Percentiles rank a stretch among this genome's conserved stretches.
phyloP scores from a whole-genome alignment of 2,329 filamentous ascomycete species.

The Cordyceps militaris region DNA sequence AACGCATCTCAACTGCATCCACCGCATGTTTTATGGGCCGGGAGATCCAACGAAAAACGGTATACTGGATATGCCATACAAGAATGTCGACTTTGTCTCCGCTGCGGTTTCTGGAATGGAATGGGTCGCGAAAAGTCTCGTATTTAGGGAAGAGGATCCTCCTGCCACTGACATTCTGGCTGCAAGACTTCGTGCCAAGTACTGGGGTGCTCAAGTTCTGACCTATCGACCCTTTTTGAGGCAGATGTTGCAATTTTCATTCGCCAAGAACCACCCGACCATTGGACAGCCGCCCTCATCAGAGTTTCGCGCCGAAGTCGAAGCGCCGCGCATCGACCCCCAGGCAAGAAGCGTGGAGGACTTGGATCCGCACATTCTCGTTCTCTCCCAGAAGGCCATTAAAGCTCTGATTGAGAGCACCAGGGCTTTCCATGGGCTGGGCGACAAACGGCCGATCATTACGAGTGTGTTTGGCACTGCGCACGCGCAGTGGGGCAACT shows the following conservation, averaged over 20 bases:
- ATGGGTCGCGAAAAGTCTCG: conserved; percentile 44
- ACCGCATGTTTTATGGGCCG: conserved; percentile 48
- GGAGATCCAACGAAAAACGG: conserved; percentile 27
- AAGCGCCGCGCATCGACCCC: conserved; percentile 31
- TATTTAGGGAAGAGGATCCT: conserved; percentile 59
- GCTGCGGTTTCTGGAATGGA: conserved; percentile 34
- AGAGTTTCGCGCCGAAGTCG: conserved; percentile 31
- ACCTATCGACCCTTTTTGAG: conserved; percentile 72
- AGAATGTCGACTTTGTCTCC: conserved; percentile 40
- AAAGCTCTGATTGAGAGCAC: conserved; percentile 78
- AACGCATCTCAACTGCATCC: conserved; percentile 58
- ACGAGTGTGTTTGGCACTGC: conserved; percentile 96
- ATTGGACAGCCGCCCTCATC: conserved; percentile 26
- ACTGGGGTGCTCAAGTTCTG: conserved; percentile 86
- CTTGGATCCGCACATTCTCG: conserved; percentile 40
- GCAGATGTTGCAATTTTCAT: conserved; percentile 46
- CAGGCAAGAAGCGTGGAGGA: conserved; percentile 30
- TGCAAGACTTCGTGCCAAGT: conserved; percentile 84
- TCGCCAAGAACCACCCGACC: conserved; percentile 28
- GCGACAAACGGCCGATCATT: conserved; percentile 64
- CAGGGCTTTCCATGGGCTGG: conserved; percentile 64
- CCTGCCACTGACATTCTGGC: conserved; percentile 71
- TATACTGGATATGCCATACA: conserved; percentile 30
- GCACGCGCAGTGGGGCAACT: conserved; percentile 96
- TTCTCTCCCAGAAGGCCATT: conserved; percentile 56